Percentiles rank a stretch among this genome's conserved stretches.
Evolutionary conservation across 352 stramenopile species (phyloP).

Genomic region (Aphanomyces stellatus): DNA sequence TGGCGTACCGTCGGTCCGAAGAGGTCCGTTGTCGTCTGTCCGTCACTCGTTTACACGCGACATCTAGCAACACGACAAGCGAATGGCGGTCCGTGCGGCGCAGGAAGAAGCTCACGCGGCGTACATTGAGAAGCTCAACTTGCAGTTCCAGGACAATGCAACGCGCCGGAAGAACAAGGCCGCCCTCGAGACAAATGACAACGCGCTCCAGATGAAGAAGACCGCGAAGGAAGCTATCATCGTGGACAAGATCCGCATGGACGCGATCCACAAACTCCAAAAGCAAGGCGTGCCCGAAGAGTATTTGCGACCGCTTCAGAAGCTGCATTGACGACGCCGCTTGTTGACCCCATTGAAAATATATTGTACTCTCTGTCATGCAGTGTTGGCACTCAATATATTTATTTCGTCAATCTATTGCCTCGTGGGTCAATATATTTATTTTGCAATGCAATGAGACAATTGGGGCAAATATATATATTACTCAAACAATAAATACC

Average conservation of each 20-base stretch:
- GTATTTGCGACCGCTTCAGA: slow-evolving; percentile 54
- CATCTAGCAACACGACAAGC: slow-evolving; percentile 4
- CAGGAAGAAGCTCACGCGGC: slow-evolving; percentile 3
- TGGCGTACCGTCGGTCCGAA: background rate
- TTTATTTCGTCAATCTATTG: too few species aligned
- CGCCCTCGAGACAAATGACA: slow-evolving; percentile 58
- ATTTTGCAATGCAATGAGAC: too few species aligned
- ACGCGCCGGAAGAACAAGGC: slow-evolving; percentile 46
- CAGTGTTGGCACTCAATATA: too few species aligned
- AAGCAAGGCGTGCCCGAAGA: slow-evolving; percentile 56
- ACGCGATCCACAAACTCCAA: slow-evolving; percentile 49
- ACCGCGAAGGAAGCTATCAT: slow-evolving; percentile 59
- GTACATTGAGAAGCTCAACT: slow-evolving; percentile 15
- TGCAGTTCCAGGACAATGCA: slow-evolving; percentile 57
- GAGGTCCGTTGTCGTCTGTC: background rate
- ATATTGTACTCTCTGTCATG: too few species aligned
- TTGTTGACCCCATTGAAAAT: background rate
- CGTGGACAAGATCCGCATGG: slow-evolving; percentile 58
- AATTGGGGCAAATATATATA: background rate
- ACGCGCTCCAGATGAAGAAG: slow-evolving; percentile 58
- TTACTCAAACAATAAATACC: background rate
- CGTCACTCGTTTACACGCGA: background rate
- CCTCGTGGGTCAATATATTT: too few species aligned
- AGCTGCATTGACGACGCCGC: background rate
- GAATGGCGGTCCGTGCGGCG: background rate